A percentile compares a stretch with the other conserved stretches of the same genome.
Conservation (phyloP, 2,329 filamentous ascomycete genomes). For the Hymenoscyphus occultus region DNA sequence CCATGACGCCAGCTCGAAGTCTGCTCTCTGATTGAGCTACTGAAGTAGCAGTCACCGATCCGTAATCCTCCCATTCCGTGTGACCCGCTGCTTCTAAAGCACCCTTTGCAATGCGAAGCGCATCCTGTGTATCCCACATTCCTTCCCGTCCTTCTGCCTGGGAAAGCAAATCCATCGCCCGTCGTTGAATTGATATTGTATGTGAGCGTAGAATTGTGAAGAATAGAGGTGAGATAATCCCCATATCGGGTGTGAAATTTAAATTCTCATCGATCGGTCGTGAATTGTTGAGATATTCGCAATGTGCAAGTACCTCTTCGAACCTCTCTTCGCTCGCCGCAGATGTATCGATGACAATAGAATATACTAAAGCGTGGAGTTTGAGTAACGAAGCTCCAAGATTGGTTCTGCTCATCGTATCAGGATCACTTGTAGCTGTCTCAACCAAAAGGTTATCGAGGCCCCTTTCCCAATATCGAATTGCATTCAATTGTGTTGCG, state of each 20-base stretch:
- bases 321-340: constrained; percentile 21
- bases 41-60: constrained; percentile 11
- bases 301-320: constrained; percentile 27
- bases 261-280: constrained; percentile 9
- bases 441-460: constrained; percentile 22
- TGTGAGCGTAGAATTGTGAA: constrained; percentile 26
- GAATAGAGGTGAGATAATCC: constrained; percentile 31
- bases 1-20: constrained; percentile 17
- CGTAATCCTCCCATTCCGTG: constrained; percentile 7
- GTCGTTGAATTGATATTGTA: constrained; percentile 14
- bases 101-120: constrained; percentile 21
- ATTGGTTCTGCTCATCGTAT: constrained; percentile 47
- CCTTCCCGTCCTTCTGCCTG: constrained; percentile 30
- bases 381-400: constrained; percentile 49
- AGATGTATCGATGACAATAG: constrained; percentile 22
- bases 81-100: constrained; percentile 15
- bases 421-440: constrained; percentile 22
- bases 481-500: constrained; percentile 46
- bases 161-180: constrained; percentile 26
- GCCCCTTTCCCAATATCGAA: constrained; percentile 24
- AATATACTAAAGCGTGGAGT: constrained; percentile 27
- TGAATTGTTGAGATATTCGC: constrained; percentile 21
- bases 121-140: constrained; percentile 31
- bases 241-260: constrained; percentile 27
- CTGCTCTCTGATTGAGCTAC: constrained; percentile 14